Evolutionary conservation across 345 rosid species (phyloP), one percentile per base, ranked within the genome.

Genomic region (Citrus sinensis): DNA sequence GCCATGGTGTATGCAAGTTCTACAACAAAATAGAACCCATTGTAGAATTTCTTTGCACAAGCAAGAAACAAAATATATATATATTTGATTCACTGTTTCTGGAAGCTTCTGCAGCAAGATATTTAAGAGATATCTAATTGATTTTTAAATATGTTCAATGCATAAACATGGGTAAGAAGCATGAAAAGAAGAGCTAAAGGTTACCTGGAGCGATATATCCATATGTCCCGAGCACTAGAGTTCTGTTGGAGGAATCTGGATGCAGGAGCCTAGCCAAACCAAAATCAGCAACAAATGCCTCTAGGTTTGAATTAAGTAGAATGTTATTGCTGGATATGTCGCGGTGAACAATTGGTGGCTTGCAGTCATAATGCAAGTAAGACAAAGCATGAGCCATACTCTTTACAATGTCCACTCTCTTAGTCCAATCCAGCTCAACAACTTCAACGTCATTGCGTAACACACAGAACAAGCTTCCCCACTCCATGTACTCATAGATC

Each of bases 71-170:
- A 29, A 29, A 29, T 29, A 29, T 29, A 29, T 29, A 29, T 29
- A 29, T 29, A 24, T 34, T 34, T 34, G 35, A 34, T 34, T 34
- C 6, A 0, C 6, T 34, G 35, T 34, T 34, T 34, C 35, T 34
- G 6, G 0, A 4, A 4, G 35, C 35, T 34, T 34, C 35, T 34
- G 35, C 6, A 34, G 0, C 6, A 0, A 0, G 6, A 34, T 34
- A 34, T 34, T 34, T 4, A 4, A 34, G 35, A 34, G 1, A 0
- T 0, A 34, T 34, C 0, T 34, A 0, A 34, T 34, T 0, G 0
- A 34, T 4, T 34, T 34, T 34, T 34, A 34, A 4, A 4, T 0
- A 34, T 0, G 0, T 34, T 34, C 6, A 34, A 4, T 34, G 35
- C 0, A 4, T 34, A 34, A 34, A 34, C 35, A 4, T 34, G 35